Conservation (phyloP, 2,329 filamentous ascomycete species). For the Atkinsonella texensis region DNA sequence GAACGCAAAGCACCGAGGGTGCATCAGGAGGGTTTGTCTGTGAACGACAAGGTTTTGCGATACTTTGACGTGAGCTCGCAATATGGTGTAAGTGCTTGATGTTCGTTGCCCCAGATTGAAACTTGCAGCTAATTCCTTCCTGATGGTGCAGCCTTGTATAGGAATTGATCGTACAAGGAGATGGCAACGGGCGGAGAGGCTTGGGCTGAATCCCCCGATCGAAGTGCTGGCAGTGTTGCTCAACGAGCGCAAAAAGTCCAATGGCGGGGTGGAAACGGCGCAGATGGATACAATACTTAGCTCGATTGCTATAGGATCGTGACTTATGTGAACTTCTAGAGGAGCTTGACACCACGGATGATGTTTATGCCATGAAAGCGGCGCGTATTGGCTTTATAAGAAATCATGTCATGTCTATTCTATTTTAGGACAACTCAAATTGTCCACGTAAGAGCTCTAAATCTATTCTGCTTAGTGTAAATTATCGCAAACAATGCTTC, state of each 20-base stretch:
- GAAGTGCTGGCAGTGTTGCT: slow-evolving; percentile 81
- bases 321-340: slow-evolving; percentile 5
- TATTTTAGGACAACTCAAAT: neutral
- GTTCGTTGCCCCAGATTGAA: neutral
- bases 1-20: slow-evolving; percentile 57
- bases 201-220: slow-evolving; percentile 79
- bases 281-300: slow-evolving; percentile 60
- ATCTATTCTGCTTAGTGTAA: neutral
- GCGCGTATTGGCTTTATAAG: neutral
- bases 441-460: neutral
- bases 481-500: neutral
- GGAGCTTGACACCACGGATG: slow-evolving; percentile 9
- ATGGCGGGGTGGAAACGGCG: slow-evolving; percentile 47
- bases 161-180: slow-evolving; percentile 71
- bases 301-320: slow-evolving; percentile 30
- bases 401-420: neutral
- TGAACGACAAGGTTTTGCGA: slow-evolving; percentile 75
- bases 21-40: slow-evolving; percentile 61
- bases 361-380: slow-evolving; percentile 5
- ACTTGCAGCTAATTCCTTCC: slow-evolving; percentile 6
- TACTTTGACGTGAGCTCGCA: slow-evolving; percentile 89
- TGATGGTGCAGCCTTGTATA: slow-evolving; percentile 61
- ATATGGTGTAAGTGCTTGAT: slow-evolving; percentile 61
- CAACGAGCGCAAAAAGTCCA: slow-evolving; percentile 51
- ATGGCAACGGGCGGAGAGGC: slow-evolving; percentile 72